Evolutionary conservation across 208 protist species (phyloP), one percentile per base, ranked within the genome.

Genomic region (Leishmania amazonensis): DNA sequence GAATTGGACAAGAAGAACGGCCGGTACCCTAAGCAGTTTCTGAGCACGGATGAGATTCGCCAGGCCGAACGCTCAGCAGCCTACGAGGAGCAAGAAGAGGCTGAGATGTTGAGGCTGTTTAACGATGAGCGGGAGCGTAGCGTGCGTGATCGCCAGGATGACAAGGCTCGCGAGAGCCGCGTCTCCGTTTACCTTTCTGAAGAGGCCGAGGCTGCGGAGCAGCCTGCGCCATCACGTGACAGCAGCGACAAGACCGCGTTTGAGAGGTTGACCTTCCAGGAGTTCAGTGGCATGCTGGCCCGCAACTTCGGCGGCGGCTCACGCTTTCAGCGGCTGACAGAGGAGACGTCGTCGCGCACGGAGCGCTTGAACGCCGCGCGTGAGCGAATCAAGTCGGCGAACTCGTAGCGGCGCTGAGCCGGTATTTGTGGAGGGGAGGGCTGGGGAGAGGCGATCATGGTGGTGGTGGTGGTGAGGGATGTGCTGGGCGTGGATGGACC

Each of bases 251-350:
- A 38, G 19, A 82, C 80, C 0, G 74, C 72, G 8, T 94, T 94
- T 72, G 87, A 90, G 31, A 85, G 89, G 68, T 89, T 93, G 83
- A 85, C 81, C 9, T 92, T 97, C 51, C 57, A 83, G 13, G 83
- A 92, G 54, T 97, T 97, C 79, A 79, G 87, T 31, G 71, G 45
- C 49, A 86, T 95, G 88, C 86, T 96, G 83, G 86, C 89, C 24
- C 88, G 79, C 62, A 89, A 94, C 80, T 96, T 96, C 81, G 94
- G 94, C 57, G 94, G 94, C 24, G 94, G 94, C 7, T 96, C 92
- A 7, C 92, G 90, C 71, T 92, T 95, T 75, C 92, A 97, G 85
- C 90, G 94, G 21, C 81, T 97, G 49, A 95, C 90, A 49, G 84
- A 88, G 28, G 90, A 96, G 76, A 94, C 92, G 38, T 88, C 87